phyloP scores from a whole-genome alignment of 176 grass and related monocot species.

The Ensete ventricosum region DNA sequence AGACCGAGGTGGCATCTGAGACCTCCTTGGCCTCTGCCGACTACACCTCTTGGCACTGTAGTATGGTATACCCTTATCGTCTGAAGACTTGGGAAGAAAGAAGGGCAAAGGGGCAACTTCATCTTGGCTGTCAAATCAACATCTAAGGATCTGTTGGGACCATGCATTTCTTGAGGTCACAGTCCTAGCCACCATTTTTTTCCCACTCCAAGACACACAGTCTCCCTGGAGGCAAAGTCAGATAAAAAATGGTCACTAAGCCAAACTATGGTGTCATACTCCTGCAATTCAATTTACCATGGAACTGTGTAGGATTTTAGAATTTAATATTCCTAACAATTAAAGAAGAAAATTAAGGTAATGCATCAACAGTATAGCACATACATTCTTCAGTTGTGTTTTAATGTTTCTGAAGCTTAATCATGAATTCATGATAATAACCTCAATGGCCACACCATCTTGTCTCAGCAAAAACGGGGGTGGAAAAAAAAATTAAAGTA shows the following conservation, averaged over 20 bases:
- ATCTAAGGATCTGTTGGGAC: constrained; percentile 3
- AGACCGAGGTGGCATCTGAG: neutral
- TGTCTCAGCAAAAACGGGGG: neutral
- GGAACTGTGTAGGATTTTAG: neutral
- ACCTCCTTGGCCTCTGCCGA: neutral
- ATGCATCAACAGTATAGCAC: neutral
- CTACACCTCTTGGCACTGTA: neutral
- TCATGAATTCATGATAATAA: neutral
- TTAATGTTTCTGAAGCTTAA: neutral
- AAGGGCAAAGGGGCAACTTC: constrained; percentile 4
- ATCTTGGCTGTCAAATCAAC: constrained; percentile 2
- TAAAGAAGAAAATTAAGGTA: neutral
- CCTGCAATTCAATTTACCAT: neutral
- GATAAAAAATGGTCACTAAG: neutral
- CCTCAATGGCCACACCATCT: neutral
- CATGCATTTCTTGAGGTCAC: neutral
- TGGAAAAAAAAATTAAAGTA: neutral
- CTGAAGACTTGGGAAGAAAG: neutral
- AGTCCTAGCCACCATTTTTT: neutral
- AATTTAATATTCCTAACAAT: neutral
- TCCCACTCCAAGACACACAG: neutral
- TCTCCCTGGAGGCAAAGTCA: constrained; percentile 1
- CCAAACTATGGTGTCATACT: neutral
- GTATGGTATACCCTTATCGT: neutral
- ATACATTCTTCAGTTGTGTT: neutral